Evolutionary conservation across 352 stramenopile genomes (phyloP), one percentile per base, ranked within the genome.

Genomic region (Phytophthora podocarpi): DNA sequence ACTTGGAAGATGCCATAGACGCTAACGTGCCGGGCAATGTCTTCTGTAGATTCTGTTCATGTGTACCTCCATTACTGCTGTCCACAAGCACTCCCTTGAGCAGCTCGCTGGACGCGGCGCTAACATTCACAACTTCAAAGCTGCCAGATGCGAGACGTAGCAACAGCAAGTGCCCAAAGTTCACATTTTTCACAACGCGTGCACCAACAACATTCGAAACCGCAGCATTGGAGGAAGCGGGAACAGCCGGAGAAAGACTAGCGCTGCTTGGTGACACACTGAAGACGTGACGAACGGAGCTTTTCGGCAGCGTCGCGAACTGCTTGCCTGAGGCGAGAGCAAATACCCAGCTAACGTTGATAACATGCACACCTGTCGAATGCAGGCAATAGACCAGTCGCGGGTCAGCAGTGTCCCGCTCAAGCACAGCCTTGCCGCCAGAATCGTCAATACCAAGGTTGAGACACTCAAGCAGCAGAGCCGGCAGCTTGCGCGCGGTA

Each of bases 51-150:
- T 41, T 64, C 36, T 43, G 41, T 43, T 28, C 47, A 45, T 43
- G 16, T 26, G 23, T 40, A 42, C 35, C 45, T 60, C 26, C 51
- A 13, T n/a, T 62, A 12, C 31, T 47, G 40, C 67, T 73, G 35
- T 71, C 71, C n/a, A 71, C 60, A 24, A 84, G 54, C 15, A 85
- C 67, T 20, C 81, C 76, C 39, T 88, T 89, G n/a, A 89, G 69
- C 30, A 92, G 46, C 41, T 92, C 81, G 13, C 77, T 89, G 2
- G 83, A 89, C 4, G 83, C 76, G 12, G 81, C 82, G 28, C 83
- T 91, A 30, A 95, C 74, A 50, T 93, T 93, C 18, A 95, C 76
- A 30, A 95, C 68, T 50, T 93, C 85, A 63, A 92, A 91, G 35
- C 64, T 78, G 11, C 83, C 85, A 1, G 76, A 89, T 31, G 81